These are phyloP conservation scores for Cercospora zeina DNA, from an alignment of 2,329 filamentous ascomycete species.

Conservation along the genomic window DNA sequence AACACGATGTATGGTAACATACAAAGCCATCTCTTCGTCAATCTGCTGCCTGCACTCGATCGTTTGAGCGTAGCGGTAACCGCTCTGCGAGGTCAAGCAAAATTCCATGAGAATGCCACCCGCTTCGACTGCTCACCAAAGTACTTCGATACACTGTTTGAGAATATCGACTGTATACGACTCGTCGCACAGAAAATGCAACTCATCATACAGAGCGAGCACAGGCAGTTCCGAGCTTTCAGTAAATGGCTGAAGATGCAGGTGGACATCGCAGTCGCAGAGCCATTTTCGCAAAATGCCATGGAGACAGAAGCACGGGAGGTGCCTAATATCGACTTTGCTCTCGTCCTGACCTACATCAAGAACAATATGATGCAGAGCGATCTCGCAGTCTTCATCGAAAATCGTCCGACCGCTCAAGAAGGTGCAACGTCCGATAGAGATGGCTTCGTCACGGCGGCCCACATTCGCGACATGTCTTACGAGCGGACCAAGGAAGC, in stretches of 20 bases:
- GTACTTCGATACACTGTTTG: slow-evolving; percentile 53
- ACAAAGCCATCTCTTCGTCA: slow-evolving; percentile 76
- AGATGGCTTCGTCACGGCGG: slow-evolving; percentile 29
- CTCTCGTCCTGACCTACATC: slow-evolving; percentile 75
- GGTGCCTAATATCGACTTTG: slow-evolving; percentile 68
- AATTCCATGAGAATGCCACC: slow-evolving; percentile 69
- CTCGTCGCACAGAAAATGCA: slow-evolving; percentile 74
- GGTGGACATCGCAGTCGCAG: slow-evolving; percentile 72
- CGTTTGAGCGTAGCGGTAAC: slow-evolving; percentile 78
- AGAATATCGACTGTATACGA: slow-evolving; percentile 72
- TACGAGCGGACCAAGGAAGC: slow-evolving; percentile 31
- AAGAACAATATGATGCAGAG: slow-evolving; percentile 55
- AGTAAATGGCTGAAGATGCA: slow-evolving; percentile 81
- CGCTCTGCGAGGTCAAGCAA: slow-evolving; percentile 78
- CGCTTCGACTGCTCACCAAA: slow-evolving; percentile 54
- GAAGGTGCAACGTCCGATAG: slow-evolving; percentile 21
- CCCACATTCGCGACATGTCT: slow-evolving; percentile 23
- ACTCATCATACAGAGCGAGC: slow-evolving; percentile 70
- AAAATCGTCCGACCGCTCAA: slow-evolving; percentile 48
- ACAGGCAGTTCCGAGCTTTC: slow-evolving; percentile 74
- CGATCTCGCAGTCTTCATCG: slow-evolving; percentile 32
- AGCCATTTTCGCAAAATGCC: slow-evolving; percentile 57
- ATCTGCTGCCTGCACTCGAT: slow-evolving; percentile 84
- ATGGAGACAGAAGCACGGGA: slow-evolving; percentile 79
- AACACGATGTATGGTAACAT: slow-evolving; percentile 74